These are phyloP conservation scores for Russula earlei DNA, from an alignment of 768 basidiomycete species.

Conservation along the genomic window DNA sequence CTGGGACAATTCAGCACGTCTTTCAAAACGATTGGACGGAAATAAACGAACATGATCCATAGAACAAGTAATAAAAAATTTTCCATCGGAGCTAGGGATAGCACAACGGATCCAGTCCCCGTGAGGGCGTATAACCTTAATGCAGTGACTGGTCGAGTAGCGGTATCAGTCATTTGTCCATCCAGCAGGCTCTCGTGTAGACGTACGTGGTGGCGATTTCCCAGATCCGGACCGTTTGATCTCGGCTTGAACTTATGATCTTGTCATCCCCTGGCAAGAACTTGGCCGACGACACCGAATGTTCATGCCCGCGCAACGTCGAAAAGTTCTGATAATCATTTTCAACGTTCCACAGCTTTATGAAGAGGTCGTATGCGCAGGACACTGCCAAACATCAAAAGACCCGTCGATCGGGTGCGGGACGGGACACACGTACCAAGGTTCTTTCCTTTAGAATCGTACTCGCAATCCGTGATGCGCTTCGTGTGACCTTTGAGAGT, in stretches of 20 bases:
- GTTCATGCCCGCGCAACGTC: slow-evolving; percentile 51
- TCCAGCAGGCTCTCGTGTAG: not conserved
- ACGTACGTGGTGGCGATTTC: slow-evolving; percentile 45
- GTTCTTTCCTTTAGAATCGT: slow-evolving; percentile 41
- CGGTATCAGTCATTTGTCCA: not conserved
- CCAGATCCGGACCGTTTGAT: slow-evolving; percentile 46
- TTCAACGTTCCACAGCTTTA: slow-evolving; percentile 48
- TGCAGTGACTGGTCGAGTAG: slow-evolving; percentile 35
- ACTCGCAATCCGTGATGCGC: slow-evolving; percentile 48
- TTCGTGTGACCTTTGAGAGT: slow-evolving; percentile 54
- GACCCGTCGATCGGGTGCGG: not conserved
- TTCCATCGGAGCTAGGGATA: slow-evolving; percentile 33
- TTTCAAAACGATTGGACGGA: not conserved
- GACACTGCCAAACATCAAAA: slow-evolving; percentile 32
- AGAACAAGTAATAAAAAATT: slow-evolving; percentile 40
- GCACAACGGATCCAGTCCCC: slow-evolving; percentile 42
- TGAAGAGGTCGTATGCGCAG: slow-evolving; percentile 45
- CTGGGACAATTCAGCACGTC: slow-evolving; percentile 24
- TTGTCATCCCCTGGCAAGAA: slow-evolving; percentile 45
- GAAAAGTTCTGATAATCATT: slow-evolving; percentile 48
- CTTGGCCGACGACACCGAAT: slow-evolving; percentile 44
- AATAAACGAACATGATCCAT: slow-evolving; percentile 41
- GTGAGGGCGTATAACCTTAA: slow-evolving; percentile 42
- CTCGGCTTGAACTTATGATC: slow-evolving; percentile 45
- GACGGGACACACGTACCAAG: slow-evolving; percentile 31